Evolutionary conservation across 805 yeast genomes (phyloP), one percentile per base, ranked within the genome.

Genomic region (Candida chilensis): DNA sequence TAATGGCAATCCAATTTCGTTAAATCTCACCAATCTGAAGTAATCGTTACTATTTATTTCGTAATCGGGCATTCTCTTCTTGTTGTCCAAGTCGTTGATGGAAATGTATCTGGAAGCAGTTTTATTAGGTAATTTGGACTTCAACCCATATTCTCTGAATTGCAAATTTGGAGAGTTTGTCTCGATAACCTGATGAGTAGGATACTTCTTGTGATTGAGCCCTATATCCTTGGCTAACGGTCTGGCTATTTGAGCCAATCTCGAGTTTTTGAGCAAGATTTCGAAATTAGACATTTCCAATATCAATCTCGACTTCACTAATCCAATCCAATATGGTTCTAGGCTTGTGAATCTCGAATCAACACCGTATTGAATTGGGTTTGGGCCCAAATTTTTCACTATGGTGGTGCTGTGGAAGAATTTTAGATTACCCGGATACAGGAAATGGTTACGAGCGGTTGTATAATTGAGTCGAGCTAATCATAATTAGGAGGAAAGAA

Each of bases 101-200:
- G 77, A 74, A 27, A 84, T 61, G 47, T 72, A 74, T 24, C 78
- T 67, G 12, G 73, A 59, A 24, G 74, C 74, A 27, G 71, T 50
- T 41, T 71, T 75, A 22, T 61, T 59, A 3, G 95, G 95, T 28
- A 84, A 56, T 14, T 81, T 61, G 27, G 77, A 60, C 47, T 84
- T 84, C 36, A 84, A 54, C 44, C 95, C 95, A 66, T 71, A 84
- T 52, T 82, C 83, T 37, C 80, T 77, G 54, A 84, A 64, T 10
- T 64, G 49, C 27, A 78, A 68, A 28, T 80, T 67, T 5, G 81
- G 64, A 29, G 76, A 71, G 30, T 82, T 75, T 0, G 92, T 76
- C 50, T 71, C 78, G 24, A 84, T 66, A 25, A 80, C 64, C 50
- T 83, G 94, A 45, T 78, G 87, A 0, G 83, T 72, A 16, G 94